phyloP scores from a whole-genome alignment of 2,329 filamentous ascomycete genomes.

The Claviceps digitariae region DNA sequence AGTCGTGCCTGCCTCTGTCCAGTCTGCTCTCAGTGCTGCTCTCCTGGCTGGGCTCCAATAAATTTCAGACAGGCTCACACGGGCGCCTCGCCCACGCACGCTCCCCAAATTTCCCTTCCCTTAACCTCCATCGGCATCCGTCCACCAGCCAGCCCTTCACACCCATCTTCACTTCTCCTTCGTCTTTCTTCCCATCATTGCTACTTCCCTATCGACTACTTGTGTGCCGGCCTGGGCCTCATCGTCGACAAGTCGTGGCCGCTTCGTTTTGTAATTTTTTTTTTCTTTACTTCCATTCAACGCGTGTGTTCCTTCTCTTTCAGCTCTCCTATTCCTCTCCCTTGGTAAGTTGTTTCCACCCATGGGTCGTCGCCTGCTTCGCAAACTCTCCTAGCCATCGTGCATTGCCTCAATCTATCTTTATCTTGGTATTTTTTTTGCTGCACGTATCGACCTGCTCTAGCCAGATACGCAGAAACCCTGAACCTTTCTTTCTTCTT shows the following conservation, averaged over 20 bases:
- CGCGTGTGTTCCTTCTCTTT: slow-evolving; percentile 17
- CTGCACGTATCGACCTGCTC: neutral
- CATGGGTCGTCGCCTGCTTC: slow-evolving; percentile 1
- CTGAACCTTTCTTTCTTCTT: neutral
- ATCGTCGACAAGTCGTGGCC: slow-evolving; percentile 9
- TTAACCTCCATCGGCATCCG: slow-evolving; percentile 9
- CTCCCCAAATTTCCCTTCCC: slow-evolving; percentile 15
- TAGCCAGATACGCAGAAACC: neutral
- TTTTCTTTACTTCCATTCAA: slow-evolving; percentile 17
- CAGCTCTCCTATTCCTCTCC: slow-evolving; percentile 10
- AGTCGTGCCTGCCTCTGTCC: slow-evolving; percentile 7
- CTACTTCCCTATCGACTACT: slow-evolving; percentile 20
- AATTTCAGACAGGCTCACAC: slow-evolving; percentile 6
- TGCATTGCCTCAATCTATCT: neutral
- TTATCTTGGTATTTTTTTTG: neutral
- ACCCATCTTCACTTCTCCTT: slow-evolving; percentile 11
- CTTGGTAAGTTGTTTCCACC: slow-evolving; percentile 8
- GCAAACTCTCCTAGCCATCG: neutral
- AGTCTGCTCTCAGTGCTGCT: slow-evolving; percentile 17
- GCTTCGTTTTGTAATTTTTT: slow-evolving; percentile 14
- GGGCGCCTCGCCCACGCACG: slow-evolving; percentile 3
- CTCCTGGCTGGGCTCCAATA: slow-evolving; percentile 8
- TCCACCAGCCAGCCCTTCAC: slow-evolving; percentile 2
- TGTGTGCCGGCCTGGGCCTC: slow-evolving; percentile 6
- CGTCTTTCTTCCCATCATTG: slow-evolving; percentile 20